These are phyloP conservation scores for Pichia ethanolica DNA, from an alignment of 805 yeast genomes.

Conservation along the genomic window DNA sequence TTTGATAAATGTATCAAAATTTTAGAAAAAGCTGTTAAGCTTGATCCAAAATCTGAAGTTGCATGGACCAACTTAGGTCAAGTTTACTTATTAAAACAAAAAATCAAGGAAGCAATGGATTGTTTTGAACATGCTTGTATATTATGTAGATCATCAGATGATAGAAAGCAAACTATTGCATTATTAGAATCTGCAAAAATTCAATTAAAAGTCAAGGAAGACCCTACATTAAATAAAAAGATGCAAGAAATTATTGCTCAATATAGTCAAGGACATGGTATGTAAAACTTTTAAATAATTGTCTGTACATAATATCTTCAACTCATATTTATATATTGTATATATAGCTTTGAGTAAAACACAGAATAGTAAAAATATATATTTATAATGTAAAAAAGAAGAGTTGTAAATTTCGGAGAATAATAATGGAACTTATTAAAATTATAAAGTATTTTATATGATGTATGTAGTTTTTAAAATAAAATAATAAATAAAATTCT, in stretches of 20 bases:
- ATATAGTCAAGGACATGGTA: background rate
- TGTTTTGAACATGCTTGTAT: constrained; percentile 78
- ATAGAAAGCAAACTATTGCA: constrained; percentile 83
- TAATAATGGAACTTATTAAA: no score
- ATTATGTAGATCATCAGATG: constrained; percentile 77
- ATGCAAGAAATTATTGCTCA: constrained; percentile 50
- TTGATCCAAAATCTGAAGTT: constrained; percentile 84
- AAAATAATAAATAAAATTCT: no score
- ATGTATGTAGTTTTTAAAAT: no score
- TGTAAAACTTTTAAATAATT: no score
- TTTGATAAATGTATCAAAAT: constrained; percentile 54
- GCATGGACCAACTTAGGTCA: constrained; percentile 92
- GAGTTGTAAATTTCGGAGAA: background rate
- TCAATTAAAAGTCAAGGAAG: constrained; percentile 71
- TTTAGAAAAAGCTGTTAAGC: constrained; percentile 65
- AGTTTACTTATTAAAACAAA: constrained; percentile 74
- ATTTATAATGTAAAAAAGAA: no score
- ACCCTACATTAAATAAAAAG: constrained; percentile 56
- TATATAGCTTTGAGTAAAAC: no score
- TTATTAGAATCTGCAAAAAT: constrained; percentile 89
- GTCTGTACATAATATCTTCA: no score
- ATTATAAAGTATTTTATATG: no score
- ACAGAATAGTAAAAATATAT: no score
- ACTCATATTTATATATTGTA: no score
- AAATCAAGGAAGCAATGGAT: constrained; percentile 71